phyloP scores from a whole-genome alignment of 1,284 basidiomycete genomes.

The Veloporphyrellus conicus region DNA sequence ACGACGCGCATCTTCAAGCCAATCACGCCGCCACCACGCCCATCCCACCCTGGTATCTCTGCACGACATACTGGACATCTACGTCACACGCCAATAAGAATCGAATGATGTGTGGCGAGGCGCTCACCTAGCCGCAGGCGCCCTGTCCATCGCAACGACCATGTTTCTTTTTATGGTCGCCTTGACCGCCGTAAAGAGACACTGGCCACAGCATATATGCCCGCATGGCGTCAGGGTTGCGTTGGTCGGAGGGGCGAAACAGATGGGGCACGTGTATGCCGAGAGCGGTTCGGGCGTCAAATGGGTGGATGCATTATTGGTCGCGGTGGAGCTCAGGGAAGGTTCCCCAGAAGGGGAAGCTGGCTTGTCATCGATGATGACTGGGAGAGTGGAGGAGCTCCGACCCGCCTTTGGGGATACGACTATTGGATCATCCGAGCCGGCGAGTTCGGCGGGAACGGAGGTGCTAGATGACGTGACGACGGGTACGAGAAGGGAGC shows the following conservation, averaged over 20 bases:
- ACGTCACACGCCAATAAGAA: neutral
- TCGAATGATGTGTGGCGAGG: neutral
- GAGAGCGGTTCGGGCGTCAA: conserved; percentile 48
- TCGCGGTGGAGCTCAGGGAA: neutral
- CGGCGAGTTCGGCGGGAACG: conserved; percentile 2
- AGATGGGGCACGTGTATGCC: conserved; percentile 70
- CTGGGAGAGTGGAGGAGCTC: neutral
- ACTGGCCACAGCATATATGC: conserved; percentile 71
- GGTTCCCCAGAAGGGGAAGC: neutral
- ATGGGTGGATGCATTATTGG: neutral
- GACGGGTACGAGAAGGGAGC: neutral
- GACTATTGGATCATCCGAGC: conserved; percentile 2
- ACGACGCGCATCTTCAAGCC: conserved; percentile 50
- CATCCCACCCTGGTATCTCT: conserved; percentile 60
- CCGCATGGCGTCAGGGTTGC: conserved; percentile 76
- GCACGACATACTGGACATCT: conserved; percentile 67
- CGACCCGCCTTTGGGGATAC: neutral
- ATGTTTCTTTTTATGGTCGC: conserved; percentile 52
- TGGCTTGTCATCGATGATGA: neutral
- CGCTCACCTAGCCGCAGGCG: conserved; percentile 44
- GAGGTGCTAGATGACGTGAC: neutral
- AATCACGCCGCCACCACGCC: conserved; percentile 58
- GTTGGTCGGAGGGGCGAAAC: conserved; percentile 68
- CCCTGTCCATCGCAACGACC: conserved; percentile 37
- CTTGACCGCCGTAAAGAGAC: conserved; percentile 70